Evolutionary conservation across 768 basidiomycete genomes (phyloP).

Genomic region (Amanita inopinata): DNA sequence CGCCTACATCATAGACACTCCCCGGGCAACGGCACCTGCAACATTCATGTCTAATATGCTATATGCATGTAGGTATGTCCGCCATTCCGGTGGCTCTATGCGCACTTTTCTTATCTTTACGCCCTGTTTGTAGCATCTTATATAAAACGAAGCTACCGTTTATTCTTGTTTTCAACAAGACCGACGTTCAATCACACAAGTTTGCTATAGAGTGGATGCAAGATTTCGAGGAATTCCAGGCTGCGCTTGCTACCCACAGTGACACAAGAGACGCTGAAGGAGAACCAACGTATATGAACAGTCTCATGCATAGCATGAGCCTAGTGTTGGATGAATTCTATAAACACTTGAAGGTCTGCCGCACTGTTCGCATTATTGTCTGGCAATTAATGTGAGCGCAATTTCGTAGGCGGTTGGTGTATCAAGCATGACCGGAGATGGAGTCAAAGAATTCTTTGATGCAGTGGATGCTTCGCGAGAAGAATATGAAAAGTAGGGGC

Average conservation of each 20-base stretch:
- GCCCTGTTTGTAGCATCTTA: constrained; percentile 52
- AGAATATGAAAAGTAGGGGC: constrained; percentile 78
- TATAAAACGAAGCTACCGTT: constrained; percentile 98
- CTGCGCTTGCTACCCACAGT: constrained; percentile 64
- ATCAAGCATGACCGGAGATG: constrained; percentile 92
- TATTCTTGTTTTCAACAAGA: constrained; percentile 98
- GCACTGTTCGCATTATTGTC: not conserved
- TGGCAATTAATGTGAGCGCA: not conserved
- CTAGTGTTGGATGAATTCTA: constrained; percentile 97
- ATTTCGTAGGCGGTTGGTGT: constrained; percentile 82
- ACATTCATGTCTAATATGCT: constrained; percentile 99
- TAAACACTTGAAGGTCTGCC: constrained; percentile 78
- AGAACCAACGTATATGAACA: constrained; percentile 96
- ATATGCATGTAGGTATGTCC: constrained; percentile 84
- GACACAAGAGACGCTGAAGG: constrained; percentile 69
- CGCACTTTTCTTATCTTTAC: not conserved
- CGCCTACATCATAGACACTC: constrained; percentile 97
- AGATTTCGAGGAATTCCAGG: constrained; percentile 94
- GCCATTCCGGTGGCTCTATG: not conserved
- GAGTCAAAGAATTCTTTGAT: constrained; percentile 84
- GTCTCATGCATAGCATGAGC: constrained; percentile 98
- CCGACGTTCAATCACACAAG: constrained; percentile 79
- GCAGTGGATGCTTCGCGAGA: constrained; percentile 81
- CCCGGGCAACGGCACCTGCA: constrained; percentile 85
- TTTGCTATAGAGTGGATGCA: constrained; percentile 98